Evolutionary conservation across 176 grass and related monocot genomes (phyloP), one percentile per base, ranked within the genome.

Genomic region (Oryza brachyantha): DNA sequence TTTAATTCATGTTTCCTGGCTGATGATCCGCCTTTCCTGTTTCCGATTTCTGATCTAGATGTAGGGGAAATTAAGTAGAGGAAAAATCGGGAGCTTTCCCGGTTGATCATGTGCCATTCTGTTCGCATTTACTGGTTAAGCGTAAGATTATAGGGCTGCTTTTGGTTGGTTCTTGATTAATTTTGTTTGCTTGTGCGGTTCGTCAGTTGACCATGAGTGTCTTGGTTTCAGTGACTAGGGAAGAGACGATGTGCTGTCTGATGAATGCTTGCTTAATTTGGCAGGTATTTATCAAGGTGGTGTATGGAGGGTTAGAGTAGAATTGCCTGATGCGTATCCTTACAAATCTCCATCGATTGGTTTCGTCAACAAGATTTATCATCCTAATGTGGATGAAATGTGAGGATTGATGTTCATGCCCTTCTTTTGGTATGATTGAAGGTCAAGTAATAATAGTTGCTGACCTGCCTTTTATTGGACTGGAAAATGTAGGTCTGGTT

Each of bases 331-430:
- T 83, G 92, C 92, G 0, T 98, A 98, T 81, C 95, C 95, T 76
- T 98, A 98, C 85, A 94, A 94, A 73, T 98, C 92, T 41, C 95
- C 95, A 0, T 98, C 95, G 7, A 92, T 98, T 65, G 92, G 95
- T 32, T 98, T 98, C 67, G 71, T 92, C 64, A 98, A 98, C 83
- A 98, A 94, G 85, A 92, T 98, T 64, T 98, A 90, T 90, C 95
- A 98, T 66, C 95, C 95, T 1, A 98, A 98, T 83, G 92, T 98
- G 62, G 95, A 98, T 83, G 95, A 98, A 83, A 92, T 94, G 95
- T 98, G 76, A 89, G 95, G 74, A 27, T 75, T 80, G n/a, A n/a
- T n/a, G 6, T 61, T 73, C 21, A 35, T 17, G 3, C 63, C 64
- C 2, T 50, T 73, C n/a, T 58, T 43, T 77, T 66, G 61, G n/a